phyloP scores from a whole-genome alignment of 2,329 filamentous ascomycete genomes.

The Hansfordia pulvinata region DNA sequence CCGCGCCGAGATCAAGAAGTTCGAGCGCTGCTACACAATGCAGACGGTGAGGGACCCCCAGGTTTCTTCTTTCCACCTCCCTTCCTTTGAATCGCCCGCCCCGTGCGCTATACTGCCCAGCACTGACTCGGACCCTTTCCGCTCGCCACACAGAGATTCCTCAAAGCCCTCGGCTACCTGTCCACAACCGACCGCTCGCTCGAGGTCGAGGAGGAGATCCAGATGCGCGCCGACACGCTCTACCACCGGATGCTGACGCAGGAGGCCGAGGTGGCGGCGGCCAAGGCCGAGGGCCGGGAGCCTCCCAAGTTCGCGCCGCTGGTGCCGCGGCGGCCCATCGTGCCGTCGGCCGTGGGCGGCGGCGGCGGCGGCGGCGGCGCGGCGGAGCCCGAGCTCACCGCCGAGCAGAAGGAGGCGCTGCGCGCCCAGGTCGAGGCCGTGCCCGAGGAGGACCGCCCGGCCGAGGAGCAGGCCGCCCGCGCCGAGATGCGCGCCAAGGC shows the following conservation, averaged over 20 bases:
- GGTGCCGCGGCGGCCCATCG: constrained; percentile 23
- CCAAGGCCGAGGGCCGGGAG: constrained; percentile 45
- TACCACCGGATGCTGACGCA: constrained; percentile 80
- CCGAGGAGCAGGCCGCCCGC: constrained; percentile 50
- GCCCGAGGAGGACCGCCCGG: constrained; percentile 39
- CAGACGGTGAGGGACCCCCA: constrained; percentile 50
- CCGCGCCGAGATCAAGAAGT: constrained; percentile 57
- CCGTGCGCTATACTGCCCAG: too few relatives aligned
- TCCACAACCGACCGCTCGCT: constrained; percentile 48
- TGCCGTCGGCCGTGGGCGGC: constrained; percentile 2
- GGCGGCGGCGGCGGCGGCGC: constrained; percentile 4
- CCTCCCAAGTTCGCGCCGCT: constrained; percentile 46
- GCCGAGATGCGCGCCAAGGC: constrained; percentile 48
- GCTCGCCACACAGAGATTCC: constrained; percentile 47
- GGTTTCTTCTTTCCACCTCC: too few relatives aligned
- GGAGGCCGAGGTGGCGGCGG: constrained; percentile 60
- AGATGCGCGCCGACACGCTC: constrained; percentile 87
- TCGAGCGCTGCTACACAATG: constrained; percentile 80
- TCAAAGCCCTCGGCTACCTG: constrained; percentile 83
- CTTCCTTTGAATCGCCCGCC: too few relatives aligned
- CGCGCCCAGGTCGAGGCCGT: constrained; percentile 43
- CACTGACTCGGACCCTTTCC: constrained; percentile 1
- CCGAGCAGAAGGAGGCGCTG: constrained; percentile 35
- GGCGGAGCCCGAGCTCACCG: constrained; percentile 20
- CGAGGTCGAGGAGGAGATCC: constrained; percentile 72